Base-by-base conservation (phyloP, 768 basidiomycete species). In the Hericium coralloides region DNA sequence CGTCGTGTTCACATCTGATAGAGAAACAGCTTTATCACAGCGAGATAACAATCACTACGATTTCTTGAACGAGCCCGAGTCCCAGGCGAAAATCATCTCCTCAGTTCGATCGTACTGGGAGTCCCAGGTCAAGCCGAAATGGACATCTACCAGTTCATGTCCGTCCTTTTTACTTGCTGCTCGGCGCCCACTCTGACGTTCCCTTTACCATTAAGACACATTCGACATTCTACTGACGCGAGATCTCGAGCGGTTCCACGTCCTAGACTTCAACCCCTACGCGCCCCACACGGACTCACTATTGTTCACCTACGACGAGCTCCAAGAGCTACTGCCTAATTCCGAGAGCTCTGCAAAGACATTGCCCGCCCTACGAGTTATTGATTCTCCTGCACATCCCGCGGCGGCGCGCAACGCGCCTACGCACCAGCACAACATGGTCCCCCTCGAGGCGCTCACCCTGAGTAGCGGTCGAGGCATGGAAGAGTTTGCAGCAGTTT, bases 241-340 rank as follows among this genome's bases (percentile, higher is more conserved):
- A 26, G 84, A 93, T 67, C 76, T 92, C 38, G 69, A 78, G 2
- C 77, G 82, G 12, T 89, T 83, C 15, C 88, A 93, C 69, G 76
- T 98, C 62, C 68, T 98, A 65, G 95, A 98, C 68, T 92, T 98
- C 71, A 93, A 93, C 62, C 92, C 93, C 0, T 97, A 87, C 65
- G 80, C 85, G 12, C 80, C 84, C 4, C 83, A 81, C 38, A 97
- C 95, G n/a, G 94, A 98, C 64, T 69, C 92, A 0, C 79, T 95
- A 0, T 75, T 97, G 17, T 98, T 95, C 72, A 80, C 79, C 1
- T 98, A 92, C 66, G 79, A 85, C 49, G 87, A 92, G 25, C 80
- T 98, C 0, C 70, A 72, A 38, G 70, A 65, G 1, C 65, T 84
- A 7, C 68, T 73, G 18, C 57, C 60, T 43, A 49, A 37, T 26